These are phyloP conservation scores for Pseudonitzschia delicatissima DNA, from an alignment of 108 stramenopile species.

Conservation along the genomic window DNA sequence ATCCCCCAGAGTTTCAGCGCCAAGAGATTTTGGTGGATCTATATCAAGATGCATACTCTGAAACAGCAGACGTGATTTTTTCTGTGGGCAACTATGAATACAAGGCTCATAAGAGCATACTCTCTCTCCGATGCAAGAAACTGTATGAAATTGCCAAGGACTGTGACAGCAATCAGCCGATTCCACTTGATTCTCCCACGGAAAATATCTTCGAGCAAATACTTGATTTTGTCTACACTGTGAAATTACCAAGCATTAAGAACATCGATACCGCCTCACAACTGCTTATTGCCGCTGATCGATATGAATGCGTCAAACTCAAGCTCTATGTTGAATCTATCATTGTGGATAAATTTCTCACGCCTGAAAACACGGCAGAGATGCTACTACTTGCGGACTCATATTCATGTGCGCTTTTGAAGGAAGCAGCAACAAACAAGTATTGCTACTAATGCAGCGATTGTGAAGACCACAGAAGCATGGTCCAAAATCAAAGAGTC, in stretches of 20 bases:
- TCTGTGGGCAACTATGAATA: not conserved
- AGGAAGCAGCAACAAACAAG: constrained; percentile 4
- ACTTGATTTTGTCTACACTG: constrained; percentile 4
- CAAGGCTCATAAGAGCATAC: not conserved
- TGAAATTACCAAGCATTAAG: not conserved
- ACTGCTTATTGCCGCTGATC: constrained; percentile 13
- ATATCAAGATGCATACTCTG: not conserved
- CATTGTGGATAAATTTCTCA: constrained; percentile 4
- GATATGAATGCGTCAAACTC: constrained; percentile 2
- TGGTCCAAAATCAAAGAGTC: constrained; percentile 1
- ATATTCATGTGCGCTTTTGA: constrained; percentile 9
- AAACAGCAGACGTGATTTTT: not conserved
- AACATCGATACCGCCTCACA: not conserved
- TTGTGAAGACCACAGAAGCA: not conserved
- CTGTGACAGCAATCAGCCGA: not conserved
- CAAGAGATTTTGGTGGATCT: not conserved
- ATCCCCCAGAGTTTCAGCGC: not conserved
- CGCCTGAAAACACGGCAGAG: not conserved
- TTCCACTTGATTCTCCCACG: not conserved
- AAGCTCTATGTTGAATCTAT: constrained; percentile 11
- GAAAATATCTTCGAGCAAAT: constrained; percentile 1
- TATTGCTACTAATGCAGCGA: not conserved
- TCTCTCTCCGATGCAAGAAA: not conserved
- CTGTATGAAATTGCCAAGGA: not conserved
- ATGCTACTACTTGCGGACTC: not conserved